These are phyloP conservation scores for Diutina sp. DNA, from an alignment of 1,139 yeast species.

Conservation along the genomic window DNA sequence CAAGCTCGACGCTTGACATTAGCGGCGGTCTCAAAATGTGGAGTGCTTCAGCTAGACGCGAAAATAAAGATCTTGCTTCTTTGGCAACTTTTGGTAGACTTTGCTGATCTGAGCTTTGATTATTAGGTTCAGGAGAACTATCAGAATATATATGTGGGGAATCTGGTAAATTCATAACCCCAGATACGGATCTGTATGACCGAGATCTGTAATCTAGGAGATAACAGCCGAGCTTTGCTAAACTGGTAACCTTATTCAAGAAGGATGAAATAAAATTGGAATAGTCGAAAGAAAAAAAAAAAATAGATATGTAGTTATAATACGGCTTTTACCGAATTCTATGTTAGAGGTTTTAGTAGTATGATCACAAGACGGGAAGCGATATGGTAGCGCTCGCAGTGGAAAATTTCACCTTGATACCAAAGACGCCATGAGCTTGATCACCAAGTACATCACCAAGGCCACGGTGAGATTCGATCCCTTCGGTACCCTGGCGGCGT, in stretches of 20 bases:
- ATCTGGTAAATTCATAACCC: neutral
- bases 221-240: neutral
- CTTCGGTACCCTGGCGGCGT: slow-evolving; percentile 57
- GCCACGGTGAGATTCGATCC: slow-evolving; percentile 77
- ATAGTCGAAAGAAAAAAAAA: no score
- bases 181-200: neutral
- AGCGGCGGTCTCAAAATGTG: neutral
- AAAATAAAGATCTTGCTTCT: neutral
- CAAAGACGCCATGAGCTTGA: slow-evolving; percentile 32
- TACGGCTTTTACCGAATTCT: no score
- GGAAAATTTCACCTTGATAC: neutral
- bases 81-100: neutral
- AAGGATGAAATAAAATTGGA: no score
- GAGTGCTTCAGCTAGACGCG: neutral
- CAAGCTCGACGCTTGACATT: neutral
- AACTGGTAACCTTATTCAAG: no score
- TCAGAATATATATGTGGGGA: neutral
- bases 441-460: slow-evolving; percentile 72
- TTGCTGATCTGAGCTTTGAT: no score
- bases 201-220: neutral
- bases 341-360: no score
- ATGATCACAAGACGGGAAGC: neutral
- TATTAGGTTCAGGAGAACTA: no score
- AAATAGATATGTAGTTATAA: no score
- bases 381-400: neutral